phyloP scores from a whole-genome alignment of 768 basidiomycete genomes.

The Podaxis sp. region DNA sequence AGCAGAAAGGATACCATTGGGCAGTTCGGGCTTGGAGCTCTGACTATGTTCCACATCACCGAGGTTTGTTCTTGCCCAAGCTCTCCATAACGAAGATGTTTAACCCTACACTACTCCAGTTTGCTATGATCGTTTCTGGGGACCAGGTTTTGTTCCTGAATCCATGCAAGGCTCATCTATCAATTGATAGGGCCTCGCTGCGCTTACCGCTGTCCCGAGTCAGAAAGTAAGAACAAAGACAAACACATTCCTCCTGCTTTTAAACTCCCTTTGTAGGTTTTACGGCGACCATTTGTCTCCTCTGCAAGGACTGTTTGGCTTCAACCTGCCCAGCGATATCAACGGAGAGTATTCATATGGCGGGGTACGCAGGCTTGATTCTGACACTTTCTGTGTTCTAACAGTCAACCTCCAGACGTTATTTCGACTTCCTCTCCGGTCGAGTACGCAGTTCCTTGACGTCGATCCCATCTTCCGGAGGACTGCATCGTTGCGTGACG shows the following conservation, averaged over 20 bases:
- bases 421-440: slow-evolving; percentile 42
- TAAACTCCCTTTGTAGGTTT: slow-evolving; percentile 21
- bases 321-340: slow-evolving; percentile 18
- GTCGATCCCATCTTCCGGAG: slow-evolving; percentile 17
- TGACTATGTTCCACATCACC: slow-evolving; percentile 49
- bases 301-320: slow-evolving; percentile 37
- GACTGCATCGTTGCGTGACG: slow-evolving; percentile 17
- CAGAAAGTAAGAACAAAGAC: slow-evolving; percentile 23
- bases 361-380: slow-evolving; percentile 30
- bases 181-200: slow-evolving; percentile 27
- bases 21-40: slow-evolving; percentile 45
- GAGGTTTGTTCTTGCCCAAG: slow-evolving; percentile 29
- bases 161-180: slow-evolving; percentile 39
- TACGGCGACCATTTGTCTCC: slow-evolving; percentile 38
- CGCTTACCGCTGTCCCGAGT: slow-evolving; percentile 28
- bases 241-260: background rate
- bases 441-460: slow-evolving; percentile 17
- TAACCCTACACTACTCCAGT: slow-evolving; percentile 16
- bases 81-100: background rate
- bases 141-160: slow-evolving; percentile 35
- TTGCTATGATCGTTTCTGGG: slow-evolving; percentile 31
- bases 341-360: slow-evolving; percentile 23
- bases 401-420: slow-evolving; percentile 30
- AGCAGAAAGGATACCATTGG: slow-evolving; percentile 35
- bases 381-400: background rate